Evolutionary conservation across 768 basidiomycete species (phyloP).

Genomic region (Lactarius indigo): DNA sequence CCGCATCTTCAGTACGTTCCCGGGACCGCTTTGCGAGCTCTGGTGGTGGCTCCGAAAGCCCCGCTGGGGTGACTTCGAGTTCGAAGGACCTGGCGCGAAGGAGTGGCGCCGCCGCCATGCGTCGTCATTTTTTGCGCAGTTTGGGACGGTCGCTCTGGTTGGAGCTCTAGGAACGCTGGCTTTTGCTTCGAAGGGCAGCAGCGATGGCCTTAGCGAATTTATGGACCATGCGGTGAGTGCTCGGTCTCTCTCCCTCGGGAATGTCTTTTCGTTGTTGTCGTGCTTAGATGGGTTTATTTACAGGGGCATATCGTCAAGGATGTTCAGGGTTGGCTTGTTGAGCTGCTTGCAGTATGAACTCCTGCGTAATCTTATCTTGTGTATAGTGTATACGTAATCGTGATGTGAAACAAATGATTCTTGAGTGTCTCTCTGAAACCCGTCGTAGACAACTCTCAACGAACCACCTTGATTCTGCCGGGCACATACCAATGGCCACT

Average conservation of each 20-base stretch:
- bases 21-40: constrained; percentile 15
- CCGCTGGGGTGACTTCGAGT: constrained; percentile 17
- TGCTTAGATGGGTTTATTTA: neutral
- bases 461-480: too few species aligned
- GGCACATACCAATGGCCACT: too few species aligned
- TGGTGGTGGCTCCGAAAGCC: constrained; percentile 19
- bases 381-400: neutral
- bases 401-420: neutral
- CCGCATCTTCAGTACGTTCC: constrained; percentile 16
- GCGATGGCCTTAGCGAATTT: neutral
- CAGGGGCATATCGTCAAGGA: neutral
- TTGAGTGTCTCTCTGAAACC: neutral
- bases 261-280: neutral
- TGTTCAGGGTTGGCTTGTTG: neutral
- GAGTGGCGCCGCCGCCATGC: constrained; percentile 12
- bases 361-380: neutral
- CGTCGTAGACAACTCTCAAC: too few species aligned
- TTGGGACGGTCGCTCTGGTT: neutral
- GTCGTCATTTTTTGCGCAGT: neutral
- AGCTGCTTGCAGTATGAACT: neutral
- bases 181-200: neutral
- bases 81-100: constrained; percentile 6
- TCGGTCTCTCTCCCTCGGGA: too few species aligned
- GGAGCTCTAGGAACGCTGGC: neutral
- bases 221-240: neutral